Base-by-base conservation (phyloP, 2,329 filamentous ascomycete genomes). In the Penicillium sp. region DNA sequence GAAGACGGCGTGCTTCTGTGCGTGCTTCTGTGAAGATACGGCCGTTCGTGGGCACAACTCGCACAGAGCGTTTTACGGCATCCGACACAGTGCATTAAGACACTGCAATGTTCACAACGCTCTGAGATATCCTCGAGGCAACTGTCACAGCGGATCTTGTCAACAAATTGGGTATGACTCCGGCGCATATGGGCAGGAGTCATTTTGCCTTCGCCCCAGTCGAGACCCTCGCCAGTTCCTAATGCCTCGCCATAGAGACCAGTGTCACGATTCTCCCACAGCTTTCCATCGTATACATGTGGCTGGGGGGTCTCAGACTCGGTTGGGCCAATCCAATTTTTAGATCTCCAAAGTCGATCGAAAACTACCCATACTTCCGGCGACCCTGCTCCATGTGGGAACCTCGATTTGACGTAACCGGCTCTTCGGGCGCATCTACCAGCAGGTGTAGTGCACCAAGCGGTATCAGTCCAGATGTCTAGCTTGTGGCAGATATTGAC, bases 361-460 rank as follows among this genome's bases (percentile, higher is more conserved):
- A 84, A 84, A 5, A 84, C 82, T n/a, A 84, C 82, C 82, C 82
- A 85, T 6, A 84, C 82, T 62, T 84, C 82, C 36, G 79, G 75
- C 17, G 79, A 79, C 41, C 80, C 80, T 46, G 28, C 53, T 9
- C 53, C 53, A 10, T 82, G 80, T 0, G 80, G 80, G 47, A 79
- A 79, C 48, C 82, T 76, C 68, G 81, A 80, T 11, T 78, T 77
- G 48, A 83, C 81, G 68, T 85, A 85, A 31, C 82, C 81, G 58
- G 81, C 78, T 58, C 82, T 70, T 53, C 82, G 74, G 60, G 79
- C 82, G 64, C 82, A 85, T 57, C 82, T 73, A 30, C 79, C 79
- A 14, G 80, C 82, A 0, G 82, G 82, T 5, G 80, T 84, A 16
- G 82, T 82, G 64, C 82, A 85, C 82, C 82, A 84, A 25, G 81